Evolutionary conservation across 2,329 filamentous ascomycete species (phyloP).

Genomic region (Penicillium sclerotigenum): DNA sequence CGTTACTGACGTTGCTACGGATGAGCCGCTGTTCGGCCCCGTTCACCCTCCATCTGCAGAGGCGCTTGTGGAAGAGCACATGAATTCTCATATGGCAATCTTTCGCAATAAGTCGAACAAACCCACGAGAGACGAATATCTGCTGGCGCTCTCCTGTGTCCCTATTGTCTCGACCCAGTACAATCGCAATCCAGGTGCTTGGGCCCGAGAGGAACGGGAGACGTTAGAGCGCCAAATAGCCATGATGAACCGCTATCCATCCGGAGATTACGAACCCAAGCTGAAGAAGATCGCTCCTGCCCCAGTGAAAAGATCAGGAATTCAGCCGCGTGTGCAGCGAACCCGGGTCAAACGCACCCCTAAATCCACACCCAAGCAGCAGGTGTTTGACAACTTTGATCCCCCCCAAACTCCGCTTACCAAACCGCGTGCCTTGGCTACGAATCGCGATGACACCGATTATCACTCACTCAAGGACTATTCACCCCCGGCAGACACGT

Average conservation of each 20-base stretch:
- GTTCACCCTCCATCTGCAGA: conserved; percentile 33
- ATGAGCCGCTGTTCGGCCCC: conserved; percentile 43
- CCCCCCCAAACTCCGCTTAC: conserved; percentile 28
- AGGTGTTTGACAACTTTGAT: conserved; percentile 39
- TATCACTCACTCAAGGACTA: conserved; percentile 69
- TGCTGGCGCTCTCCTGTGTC: conserved; percentile 44
- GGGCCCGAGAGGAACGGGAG: conserved; percentile 43
- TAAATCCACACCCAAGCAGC: conserved; percentile 43
- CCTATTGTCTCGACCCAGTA: conserved; percentile 42
- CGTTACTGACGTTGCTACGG: conserved; percentile 31
- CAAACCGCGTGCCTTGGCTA: conserved; percentile 49
- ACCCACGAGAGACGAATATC: conserved; percentile 46
- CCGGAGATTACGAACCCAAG: conserved; percentile 28
- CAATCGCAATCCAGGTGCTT: conserved; percentile 45
- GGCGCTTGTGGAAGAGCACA: conserved; percentile 43
- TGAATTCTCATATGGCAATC: conserved; percentile 42
- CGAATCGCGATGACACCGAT: conserved; percentile 78
- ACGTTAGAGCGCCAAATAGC: conserved; percentile 41
- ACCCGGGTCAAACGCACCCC: conserved; percentile 40
- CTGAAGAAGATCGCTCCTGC: conserved; percentile 44
- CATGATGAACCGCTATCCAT: conserved; percentile 41
- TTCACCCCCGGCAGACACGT: conserved; percentile 65
- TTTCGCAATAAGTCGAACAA: conserved; percentile 43
- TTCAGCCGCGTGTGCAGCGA: conserved; percentile 31
- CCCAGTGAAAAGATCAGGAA: conserved; percentile 30